Evolutionary conservation across 345 rosid species (phyloP), one percentile per base, ranked within the genome.

Genomic region (Cardamine chenopodiifolia): DNA sequence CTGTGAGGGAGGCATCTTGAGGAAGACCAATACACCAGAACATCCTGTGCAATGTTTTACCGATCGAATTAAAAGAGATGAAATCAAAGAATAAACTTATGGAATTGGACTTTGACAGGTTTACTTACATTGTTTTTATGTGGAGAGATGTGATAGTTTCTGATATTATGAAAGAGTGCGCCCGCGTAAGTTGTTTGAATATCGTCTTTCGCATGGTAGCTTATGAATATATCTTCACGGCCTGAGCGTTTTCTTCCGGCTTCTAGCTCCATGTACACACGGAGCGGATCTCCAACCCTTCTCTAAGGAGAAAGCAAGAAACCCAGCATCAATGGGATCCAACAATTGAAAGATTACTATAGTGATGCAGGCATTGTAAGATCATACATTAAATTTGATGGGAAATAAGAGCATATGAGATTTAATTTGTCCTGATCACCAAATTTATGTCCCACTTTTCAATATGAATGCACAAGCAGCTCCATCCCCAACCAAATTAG

Each of bases 181-280:
- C 98, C 96, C 0, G 97, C 98, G 79, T 94, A 91, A 35, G 97
- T 94, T 49, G 96, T 76, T 71, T 89, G 97, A 50, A 93, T 85
- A 74, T 91, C 96, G 56, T 91, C 97, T 55, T 85, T 75, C 9
- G 95, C 90, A 79, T 94, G 98, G 80, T 94, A 94, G 83, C 98
- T 85, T 34, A 94, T 83, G 76, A 89, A 94, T 68, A 94, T 62
- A 83, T 94, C 98, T 76, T 91, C 97, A 56, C 39, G 68, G 59
- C 96, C 97, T n/a, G 96, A 86, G 52, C 86, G 84, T 74, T 64
- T 94, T 75, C 98, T 84, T 59, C 95, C 93, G 8, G 95, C 89
- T 58, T 94, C 98, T 48, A 94, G 93, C 71, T 94, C 97, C 98
- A 94, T 90, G 78, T 90, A 94, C 53, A 88, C 95, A 20, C 95